Conservation (phyloP, 495 filamentous ascomycete genomes). For the Xylaria nigripes region DNA sequence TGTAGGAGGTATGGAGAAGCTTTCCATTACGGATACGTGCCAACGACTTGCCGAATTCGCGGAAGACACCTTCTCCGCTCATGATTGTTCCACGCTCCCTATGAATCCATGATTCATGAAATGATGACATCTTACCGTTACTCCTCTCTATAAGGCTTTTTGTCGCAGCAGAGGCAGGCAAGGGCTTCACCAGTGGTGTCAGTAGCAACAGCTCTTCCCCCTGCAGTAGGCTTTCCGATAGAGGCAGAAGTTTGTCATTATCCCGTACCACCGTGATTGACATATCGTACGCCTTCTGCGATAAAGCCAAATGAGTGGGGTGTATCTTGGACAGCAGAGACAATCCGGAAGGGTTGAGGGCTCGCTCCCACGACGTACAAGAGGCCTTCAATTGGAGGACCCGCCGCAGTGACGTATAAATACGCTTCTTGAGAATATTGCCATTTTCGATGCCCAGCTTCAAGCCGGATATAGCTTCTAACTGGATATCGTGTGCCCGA, state of each 20-base stretch:
- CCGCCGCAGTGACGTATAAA: constrained; percentile 63
- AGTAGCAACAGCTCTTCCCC: constrained; percentile 76
- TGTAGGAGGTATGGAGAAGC: constrained; percentile 85
- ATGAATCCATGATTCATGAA: constrained; percentile 46
- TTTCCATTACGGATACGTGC: constrained; percentile 74
- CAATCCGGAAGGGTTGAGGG: constrained; percentile 69
- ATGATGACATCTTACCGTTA: constrained; percentile 35
- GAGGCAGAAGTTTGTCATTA: constrained; percentile 65
- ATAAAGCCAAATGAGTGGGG: constrained; percentile 66
- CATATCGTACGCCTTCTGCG: constrained; percentile 71
- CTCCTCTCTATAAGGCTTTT: constrained; percentile 43
- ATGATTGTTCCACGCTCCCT: constrained; percentile 63
- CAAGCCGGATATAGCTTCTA: constrained; percentile 77
- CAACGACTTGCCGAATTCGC: constrained; percentile 71
- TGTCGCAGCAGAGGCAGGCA: constrained; percentile 69
- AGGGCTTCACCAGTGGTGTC: constrained; percentile 76
- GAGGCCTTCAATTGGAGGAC: constrained; percentile 67
- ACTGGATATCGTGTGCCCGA: constrained; percentile 73
- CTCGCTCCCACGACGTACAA: constrained; percentile 77
- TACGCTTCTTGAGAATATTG: constrained; percentile 66
- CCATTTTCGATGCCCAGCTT: constrained; percentile 80
- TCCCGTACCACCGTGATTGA: constrained; percentile 84
- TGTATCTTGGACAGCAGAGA: constrained; percentile 66
- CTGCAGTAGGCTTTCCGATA: constrained; percentile 67
- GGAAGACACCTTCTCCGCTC: constrained; percentile 81